Conservation (phyloP, 805 yeast species). For the Blastobotrys peoriensis region DNA sequence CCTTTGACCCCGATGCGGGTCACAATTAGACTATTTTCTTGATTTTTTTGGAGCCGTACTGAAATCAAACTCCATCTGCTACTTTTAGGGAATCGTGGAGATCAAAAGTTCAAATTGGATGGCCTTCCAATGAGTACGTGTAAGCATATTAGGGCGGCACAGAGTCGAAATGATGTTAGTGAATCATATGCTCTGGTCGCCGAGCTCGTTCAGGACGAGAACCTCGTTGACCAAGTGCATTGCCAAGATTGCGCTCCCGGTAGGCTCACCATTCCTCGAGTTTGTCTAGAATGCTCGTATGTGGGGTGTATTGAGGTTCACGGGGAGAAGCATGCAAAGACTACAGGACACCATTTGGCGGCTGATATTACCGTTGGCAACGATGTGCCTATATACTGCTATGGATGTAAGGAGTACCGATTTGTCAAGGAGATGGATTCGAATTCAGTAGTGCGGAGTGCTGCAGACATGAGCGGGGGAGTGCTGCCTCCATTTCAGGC, state of each 20-base stretch:
- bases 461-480: constrained; percentile 5
- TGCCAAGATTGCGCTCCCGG: neutral
- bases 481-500: constrained; percentile 45
- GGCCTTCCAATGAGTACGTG: neutral
- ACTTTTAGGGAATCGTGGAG: too few relatives aligned
- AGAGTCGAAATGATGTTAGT: neutral
- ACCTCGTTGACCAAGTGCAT: neutral
- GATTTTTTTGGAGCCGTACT: too few relatives aligned
- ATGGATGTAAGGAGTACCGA: constrained; percentile 68
- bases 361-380: constrained; percentile 47
- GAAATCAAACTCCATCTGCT: too few relatives aligned
- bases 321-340: constrained; percentile 9
- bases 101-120: too few relatives aligned
- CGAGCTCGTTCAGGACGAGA: neutral
- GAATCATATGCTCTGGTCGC: neutral
- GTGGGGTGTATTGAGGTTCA: constrained; percentile 16
- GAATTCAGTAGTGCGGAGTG: constrained; percentile 32
- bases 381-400: constrained; percentile 64
- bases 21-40: too few relatives aligned
- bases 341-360: constrained; percentile 37
- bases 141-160: neutral
- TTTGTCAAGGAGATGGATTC: constrained; percentile 53
- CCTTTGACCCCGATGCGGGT: too few relatives aligned
- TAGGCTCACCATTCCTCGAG: neutral
- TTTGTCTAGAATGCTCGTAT: constrained; percentile 18